phyloP scores from a whole-genome alignment of 768 basidiomycete genomes.

The Suillus lakei region DNA sequence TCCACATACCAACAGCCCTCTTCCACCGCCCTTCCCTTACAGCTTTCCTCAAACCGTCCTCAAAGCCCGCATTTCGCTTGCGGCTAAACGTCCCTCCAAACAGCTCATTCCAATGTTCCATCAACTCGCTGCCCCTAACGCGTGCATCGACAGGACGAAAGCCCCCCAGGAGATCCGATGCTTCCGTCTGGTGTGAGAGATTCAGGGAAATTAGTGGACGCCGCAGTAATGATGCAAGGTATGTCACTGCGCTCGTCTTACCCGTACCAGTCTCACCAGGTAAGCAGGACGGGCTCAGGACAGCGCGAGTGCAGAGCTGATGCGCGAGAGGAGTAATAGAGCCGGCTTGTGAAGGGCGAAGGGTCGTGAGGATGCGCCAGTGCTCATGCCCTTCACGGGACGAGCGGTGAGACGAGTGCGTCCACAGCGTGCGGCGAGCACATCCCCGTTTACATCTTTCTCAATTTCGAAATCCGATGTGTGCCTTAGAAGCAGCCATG shows the following conservation, averaged over 20 bases:
- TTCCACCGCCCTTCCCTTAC: conserved; percentile 87
- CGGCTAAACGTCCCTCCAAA: conserved; percentile 90
- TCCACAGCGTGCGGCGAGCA: conserved; percentile 63
- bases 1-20: conserved; percentile 82
- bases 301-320: conserved; percentile 72
- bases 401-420: conserved; percentile 61
- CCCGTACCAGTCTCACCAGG: conserved; percentile 99
- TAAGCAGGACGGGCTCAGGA: conserved; percentile 87
- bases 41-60: conserved; percentile 80
- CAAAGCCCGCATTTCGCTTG: conserved; percentile 86
- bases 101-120: conserved; percentile 75
- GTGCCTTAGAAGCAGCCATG: conserved; percentile 71
- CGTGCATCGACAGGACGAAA: conserved; percentile 95
- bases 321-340: conserved; percentile 74
- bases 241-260: conserved; percentile 91
- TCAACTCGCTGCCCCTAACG: conserved; percentile 70
- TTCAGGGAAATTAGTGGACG: conserved; percentile 87
- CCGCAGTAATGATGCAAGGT: conserved; percentile 79
- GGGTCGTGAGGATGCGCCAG: conserved; percentile 49
- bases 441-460: conserved; percentile 66
- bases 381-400: conserved; percentile 40
- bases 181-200: conserved; percentile 94
- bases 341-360: conserved; percentile 93
- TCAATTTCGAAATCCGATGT: conserved; percentile 71
- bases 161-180: conserved; percentile 91